phyloP scores from a whole-genome alignment of 2,329 filamentous ascomycete species.

The Aspergillus viridinutans region DNA sequence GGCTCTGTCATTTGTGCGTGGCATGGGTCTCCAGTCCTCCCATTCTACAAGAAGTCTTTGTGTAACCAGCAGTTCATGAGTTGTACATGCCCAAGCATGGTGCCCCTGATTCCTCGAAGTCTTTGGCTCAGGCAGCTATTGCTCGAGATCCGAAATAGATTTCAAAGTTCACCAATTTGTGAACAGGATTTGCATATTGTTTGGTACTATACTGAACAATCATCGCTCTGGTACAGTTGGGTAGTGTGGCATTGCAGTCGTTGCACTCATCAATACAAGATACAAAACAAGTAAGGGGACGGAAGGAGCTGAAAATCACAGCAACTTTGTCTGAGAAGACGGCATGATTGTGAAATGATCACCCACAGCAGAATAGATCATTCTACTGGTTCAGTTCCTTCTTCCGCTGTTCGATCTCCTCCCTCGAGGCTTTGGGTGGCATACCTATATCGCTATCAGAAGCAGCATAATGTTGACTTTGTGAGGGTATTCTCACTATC shows the following conservation, averaged over 20 bases:
- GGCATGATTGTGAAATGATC: not conserved
- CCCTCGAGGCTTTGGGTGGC: conserved; percentile 51
- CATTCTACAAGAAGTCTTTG: not conserved
- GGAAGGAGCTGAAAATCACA: not conserved
- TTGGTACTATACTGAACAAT: not conserved
- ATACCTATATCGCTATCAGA: conserved; percentile 29
- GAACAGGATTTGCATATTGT: not conserved
- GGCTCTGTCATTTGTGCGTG: too few relatives aligned
- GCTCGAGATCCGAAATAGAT: not conserved
- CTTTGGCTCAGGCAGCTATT: not conserved
- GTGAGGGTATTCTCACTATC: conserved; percentile 25
- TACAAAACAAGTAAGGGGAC: not conserved
- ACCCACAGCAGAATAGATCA: not conserved
- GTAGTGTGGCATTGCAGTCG: not conserved
- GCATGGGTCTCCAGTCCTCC: not conserved
- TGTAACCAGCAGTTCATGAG: not conserved
- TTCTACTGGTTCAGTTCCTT: conserved; percentile 60
- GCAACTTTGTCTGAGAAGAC: not conserved
- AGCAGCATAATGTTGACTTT: not conserved
- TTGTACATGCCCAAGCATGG: not conserved
- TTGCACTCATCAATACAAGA: not conserved
- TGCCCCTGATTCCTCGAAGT: not conserved
- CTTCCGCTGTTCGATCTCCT: conserved; percentile 63
- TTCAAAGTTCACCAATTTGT: not conserved
- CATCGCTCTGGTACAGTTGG: not conserved